Conservation (phyloP, 179 eudicot genomes). For the Beta corolliflora region DNA sequence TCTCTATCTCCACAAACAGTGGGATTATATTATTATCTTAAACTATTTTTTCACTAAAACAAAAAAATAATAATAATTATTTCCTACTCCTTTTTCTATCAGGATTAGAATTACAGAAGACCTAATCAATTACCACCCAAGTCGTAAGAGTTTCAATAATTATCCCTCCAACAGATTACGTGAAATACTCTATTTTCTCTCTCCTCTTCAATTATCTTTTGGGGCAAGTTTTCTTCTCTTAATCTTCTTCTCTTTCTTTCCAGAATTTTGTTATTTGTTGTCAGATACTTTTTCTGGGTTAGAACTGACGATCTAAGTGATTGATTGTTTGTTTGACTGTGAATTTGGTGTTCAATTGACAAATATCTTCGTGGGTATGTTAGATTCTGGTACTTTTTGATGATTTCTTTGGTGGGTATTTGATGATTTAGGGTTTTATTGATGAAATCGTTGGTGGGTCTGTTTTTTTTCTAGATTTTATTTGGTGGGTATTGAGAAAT, state of each 20-base stretch:
- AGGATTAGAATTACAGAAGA: conserved; percentile 15
- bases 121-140: conserved; percentile 12
- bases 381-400: conserved; percentile 24
- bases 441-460: conserved; percentile 23
- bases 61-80: neutral
- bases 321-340: conserved; percentile 11
- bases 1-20: neutral
- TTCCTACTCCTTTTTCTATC: conserved; percentile 11
- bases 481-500: conserved; percentile 24
- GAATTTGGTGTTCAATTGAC: conserved; percentile 12
- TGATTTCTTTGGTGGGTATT: conserved; percentile 13
- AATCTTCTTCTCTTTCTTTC: neutral
- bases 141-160: neutral
- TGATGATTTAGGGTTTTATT: conserved; percentile 32
- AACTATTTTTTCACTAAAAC: neutral
- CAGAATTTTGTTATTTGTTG: neutral
- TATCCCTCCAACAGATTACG: conserved; percentile 12
- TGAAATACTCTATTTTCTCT: conserved; percentile 1
- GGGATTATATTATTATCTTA: neutral
- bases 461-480: conserved; percentile 23
- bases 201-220: conserved; percentile 1
- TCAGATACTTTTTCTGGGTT: neutral
- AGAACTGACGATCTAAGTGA: conserved; percentile 18
- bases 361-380: conserved; percentile 21
- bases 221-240: conserved; percentile 6